Evolutionary conservation across 768 basidiomycete species (phyloP), one percentile per base, ranked within the genome.

Genomic region (Coprinopsis sp.): DNA sequence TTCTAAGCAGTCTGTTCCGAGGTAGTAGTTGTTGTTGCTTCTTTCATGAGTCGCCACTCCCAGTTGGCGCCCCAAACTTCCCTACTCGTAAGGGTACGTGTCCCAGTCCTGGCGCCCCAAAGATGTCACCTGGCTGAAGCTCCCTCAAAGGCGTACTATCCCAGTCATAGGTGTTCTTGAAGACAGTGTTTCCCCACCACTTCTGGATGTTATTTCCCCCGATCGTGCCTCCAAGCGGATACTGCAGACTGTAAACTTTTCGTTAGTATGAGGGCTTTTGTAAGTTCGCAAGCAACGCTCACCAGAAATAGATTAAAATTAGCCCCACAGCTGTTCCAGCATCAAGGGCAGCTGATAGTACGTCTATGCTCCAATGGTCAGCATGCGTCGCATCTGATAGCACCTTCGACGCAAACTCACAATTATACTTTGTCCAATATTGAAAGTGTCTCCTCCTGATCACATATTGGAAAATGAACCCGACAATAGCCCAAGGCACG

Each of bases 351-450:
- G 86, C 86, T 29, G 83, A 86, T 18, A 87, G 67, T 7, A 88
- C 81, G 61, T 87, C 83, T 85, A 37, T 7, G 22, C 31, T 21
- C 30, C 13, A 28, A 43, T 13, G 37, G 18, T 21, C 27, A 46
- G 24, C 11, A 42, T 36, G 28, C 44, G 27, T 19, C 7, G 14
- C 31, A 43, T 6, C 40, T 23, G 16, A 33, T 1, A 21, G 24
- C 13, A 31, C 16, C 4, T 22, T 6, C 37, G 11, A 23, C 34
- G 4, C 4, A 7, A 3, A 58, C 70, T 53, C 51, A 85, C 84
- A 87, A 53, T 87, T 87, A 63, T 86, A 86, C 62, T 87, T 87
- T 16, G 83, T 77, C 85, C 84, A 87, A 67, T 79, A 86, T 5
- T 76, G 65, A 58, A 87, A 87, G 58, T 81, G 69, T 51, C 75